Evolutionary conservation across 2,329 filamentous ascomycete species (phyloP), one percentile per base, ranked within the genome.

Genomic region (Aureobasidium sp.): DNA sequence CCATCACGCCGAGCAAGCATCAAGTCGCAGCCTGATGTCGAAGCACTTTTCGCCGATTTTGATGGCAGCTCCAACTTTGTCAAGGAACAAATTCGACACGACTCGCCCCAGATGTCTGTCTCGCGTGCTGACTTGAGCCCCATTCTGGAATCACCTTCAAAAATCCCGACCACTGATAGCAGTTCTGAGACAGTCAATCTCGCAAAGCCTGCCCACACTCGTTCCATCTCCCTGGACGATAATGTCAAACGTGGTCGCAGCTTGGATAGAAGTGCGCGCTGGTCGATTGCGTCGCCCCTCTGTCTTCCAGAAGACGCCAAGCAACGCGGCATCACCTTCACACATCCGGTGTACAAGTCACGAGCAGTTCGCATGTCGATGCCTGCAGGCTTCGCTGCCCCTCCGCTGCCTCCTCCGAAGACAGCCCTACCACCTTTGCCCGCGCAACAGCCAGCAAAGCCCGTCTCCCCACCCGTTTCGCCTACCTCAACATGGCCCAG

Each of bases 401-500:
- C 64, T 36, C 64, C 56, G 8, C 29, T 50, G 20, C 48, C 61
- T 24, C 64, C 63, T 26, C 63, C 62, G n/a, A 53, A 61, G 17
- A 53, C 50, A 27, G 47, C 59, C 6, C 50, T 62, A 5, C 59
- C 59, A 37, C 47, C 48, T 39, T 39, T 62, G 41, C 59, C 59
- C 6, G 43, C 41, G 41, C 48, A 55, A 26, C 48, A 47, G 32
- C n/a, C 59, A 13, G 39, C 39, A 5, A 46, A 44, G 32, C 44
- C 59, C 5, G 75, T 71, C 56, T 77, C 2, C 69, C 71, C 1
- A 63, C 69, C 4, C 75, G 66, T 59, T 66, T 71, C 71, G 71
- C 53, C 51, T 50, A 69, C 67, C 43, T 69, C 68, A 5, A 65
- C 68, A 2, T 65, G 64, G 26, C 52, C 60, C 20, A 63, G 66